Percentiles rank a stretch among this genome's conserved stretches.
Conservation (phyloP, 78 protist species). For the Capsaspora owczarzaki region DNA sequence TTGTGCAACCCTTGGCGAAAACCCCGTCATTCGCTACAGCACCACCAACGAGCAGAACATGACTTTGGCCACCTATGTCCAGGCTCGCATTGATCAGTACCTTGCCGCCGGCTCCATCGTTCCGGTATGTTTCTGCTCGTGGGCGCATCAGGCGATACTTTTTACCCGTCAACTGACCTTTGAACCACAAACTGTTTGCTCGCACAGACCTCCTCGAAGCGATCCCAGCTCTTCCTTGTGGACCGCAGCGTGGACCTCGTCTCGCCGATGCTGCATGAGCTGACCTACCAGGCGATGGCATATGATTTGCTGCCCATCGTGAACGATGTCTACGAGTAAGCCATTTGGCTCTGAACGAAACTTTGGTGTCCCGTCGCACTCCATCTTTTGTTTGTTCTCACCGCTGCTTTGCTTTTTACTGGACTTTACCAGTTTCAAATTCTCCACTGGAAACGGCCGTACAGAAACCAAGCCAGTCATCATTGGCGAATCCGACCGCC, state of each 20-base stretch:
- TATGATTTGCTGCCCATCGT: slow-evolving; percentile 52
- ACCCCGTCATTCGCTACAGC: slow-evolving; percentile 33
- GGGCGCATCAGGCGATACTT: too few relatives aligned
- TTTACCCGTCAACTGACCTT: too few relatives aligned
- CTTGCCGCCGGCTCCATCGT: background rate
- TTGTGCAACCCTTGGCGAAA: slow-evolving; percentile 20
- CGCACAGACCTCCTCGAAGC: too few relatives aligned
- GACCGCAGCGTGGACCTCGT: slow-evolving; percentile 63
- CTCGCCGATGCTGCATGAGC: slow-evolving; percentile 68
- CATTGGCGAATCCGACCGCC: slow-evolving; percentile 47
- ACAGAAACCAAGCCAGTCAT: slow-evolving; percentile 34
- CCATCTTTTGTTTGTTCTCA: background rate
- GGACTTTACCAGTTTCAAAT: too few relatives aligned
- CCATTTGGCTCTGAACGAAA: background rate
- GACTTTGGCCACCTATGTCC: background rate
- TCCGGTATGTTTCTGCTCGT: background rate
- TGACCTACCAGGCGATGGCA: slow-evolving; percentile 74
- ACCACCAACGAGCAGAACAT: slow-evolving; percentile 8
- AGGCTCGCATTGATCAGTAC: background rate
- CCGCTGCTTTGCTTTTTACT: background rate
- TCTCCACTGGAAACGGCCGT: too few relatives aligned
- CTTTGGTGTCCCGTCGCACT: background rate
- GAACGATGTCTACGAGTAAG: slow-evolving; percentile 38
- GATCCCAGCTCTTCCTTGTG: slow-evolving; percentile 31
- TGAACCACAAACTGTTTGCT: too few relatives aligned